Percentiles rank a stretch among this genome's conserved stretches.
phyloP scores from a whole-genome alignment of 139 green algal genomes.

The Chara braunii region DNA sequence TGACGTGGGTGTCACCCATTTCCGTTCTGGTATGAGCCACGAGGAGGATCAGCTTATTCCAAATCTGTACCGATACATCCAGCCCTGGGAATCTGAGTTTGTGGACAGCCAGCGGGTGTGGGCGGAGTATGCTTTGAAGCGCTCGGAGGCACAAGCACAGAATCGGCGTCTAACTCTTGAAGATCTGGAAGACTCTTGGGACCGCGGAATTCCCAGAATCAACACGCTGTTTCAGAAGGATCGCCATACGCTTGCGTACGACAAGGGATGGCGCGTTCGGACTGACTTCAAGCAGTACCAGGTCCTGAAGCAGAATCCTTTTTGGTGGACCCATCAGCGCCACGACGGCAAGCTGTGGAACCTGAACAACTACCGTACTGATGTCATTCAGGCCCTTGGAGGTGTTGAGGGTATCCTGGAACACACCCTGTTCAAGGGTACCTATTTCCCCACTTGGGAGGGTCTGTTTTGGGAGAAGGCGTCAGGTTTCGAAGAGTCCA shows the following conservation, averaged over 20 bases:
- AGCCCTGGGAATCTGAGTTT: slow-evolving; percentile 98
- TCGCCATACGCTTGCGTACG: slow-evolving; percentile 95
- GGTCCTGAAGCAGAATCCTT: slow-evolving; percentile 72
- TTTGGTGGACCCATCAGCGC: slow-evolving; percentile 99
- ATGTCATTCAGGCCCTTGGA: slow-evolving; percentile 94
- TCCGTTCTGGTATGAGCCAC: slow-evolving; percentile 92
- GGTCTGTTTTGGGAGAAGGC: slow-evolving; percentile 99
- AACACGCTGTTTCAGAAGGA: slow-evolving; percentile 99
- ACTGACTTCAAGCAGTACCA: slow-evolving; percentile 95
- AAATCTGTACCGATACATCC: slow-evolving; percentile 81
- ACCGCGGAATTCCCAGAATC: slow-evolving; percentile 97
- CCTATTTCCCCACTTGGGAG: slow-evolving; percentile 99
- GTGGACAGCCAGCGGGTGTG: slow-evolving; percentile 95
- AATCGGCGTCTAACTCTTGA: slow-evolving; percentile 52
- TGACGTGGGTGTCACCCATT: slow-evolving; percentile 89
- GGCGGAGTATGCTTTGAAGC: slow-evolving; percentile 98
- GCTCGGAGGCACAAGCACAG: slow-evolving; percentile 70
- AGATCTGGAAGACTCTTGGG: slow-evolving; percentile 81
- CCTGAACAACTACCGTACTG: slow-evolving; percentile 97
- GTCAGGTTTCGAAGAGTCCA: slow-evolving; percentile 74
- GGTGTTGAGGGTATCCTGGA: slow-evolving; percentile 99
- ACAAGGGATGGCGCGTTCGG: slow-evolving; percentile 96
- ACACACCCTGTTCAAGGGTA: slow-evolving; percentile 99
- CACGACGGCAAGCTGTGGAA: slow-evolving; percentile 99
- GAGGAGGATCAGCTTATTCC: slow-evolving; percentile 98